Percentiles rank a stretch among this genome's conserved stretches.
phyloP scores from a whole-genome alignment of 108 stramenopile species.

The Nitzschia putrida region DNA sequence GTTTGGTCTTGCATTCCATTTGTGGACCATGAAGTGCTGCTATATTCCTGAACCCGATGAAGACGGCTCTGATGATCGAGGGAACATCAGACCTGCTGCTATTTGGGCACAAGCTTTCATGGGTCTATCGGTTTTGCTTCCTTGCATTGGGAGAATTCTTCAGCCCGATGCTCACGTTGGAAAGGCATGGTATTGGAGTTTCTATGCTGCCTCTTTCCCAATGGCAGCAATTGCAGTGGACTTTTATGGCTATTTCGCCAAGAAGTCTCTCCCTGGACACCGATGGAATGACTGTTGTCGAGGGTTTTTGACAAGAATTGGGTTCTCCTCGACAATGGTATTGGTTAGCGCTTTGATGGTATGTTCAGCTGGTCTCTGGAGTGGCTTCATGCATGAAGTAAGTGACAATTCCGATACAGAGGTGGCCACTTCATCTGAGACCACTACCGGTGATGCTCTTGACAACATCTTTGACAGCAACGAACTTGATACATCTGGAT shows the following conservation, averaged over 20 bases:
- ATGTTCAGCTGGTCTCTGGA: neutral
- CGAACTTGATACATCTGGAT: neutral
- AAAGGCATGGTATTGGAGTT: neutral
- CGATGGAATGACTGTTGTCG: neutral
- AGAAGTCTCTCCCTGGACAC: neutral
- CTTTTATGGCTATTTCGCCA: neutral
- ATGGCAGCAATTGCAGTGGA: neutral
- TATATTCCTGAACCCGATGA: neutral
- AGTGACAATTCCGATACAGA: too few species aligned
- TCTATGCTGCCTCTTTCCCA: neutral
- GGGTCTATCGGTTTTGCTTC: neutral
- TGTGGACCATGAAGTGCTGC: conserved; percentile 3
- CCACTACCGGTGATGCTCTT: neutral
- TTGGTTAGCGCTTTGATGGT: neutral
- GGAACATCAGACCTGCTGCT: conserved; percentile 1
- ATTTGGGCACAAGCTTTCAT: conserved; percentile 5
- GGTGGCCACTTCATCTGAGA: neutral
- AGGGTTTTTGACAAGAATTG: neutral
- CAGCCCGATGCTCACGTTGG: neutral
- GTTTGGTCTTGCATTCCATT: conserved; percentile 1
- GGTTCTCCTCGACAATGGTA: neutral
- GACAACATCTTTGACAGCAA: neutral
- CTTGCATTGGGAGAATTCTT: neutral
- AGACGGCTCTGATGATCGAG: neutral
- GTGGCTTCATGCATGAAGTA: neutral